Evolutionary conservation across 1,284 basidiomycete species (phyloP).

Genomic region (Leccinum ponderosum): DNA sequence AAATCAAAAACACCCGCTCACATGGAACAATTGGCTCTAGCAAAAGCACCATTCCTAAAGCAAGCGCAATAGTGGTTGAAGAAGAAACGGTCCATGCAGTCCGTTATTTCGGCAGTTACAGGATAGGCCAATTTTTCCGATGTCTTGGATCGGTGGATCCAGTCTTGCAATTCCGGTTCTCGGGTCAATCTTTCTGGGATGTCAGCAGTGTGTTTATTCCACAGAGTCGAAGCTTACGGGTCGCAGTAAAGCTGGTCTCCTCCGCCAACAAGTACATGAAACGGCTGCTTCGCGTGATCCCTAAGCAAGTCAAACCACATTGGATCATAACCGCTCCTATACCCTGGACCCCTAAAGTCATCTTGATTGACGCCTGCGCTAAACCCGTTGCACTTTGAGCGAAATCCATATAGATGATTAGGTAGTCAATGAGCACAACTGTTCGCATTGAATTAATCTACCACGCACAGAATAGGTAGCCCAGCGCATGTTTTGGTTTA

Average conservation of each 20-base stretch:
- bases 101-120: constrained; percentile 73
- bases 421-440: background rate
- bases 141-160: constrained; percentile 71
- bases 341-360: constrained; percentile 75
- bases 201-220: constrained; percentile 1
- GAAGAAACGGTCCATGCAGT: constrained; percentile 85
- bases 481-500: constrained; percentile 88
- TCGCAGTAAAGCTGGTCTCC: constrained; percentile 87
- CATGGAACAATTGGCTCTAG: constrained; percentile 92
- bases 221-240: constrained; percentile 40
- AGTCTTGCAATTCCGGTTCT: constrained; percentile 80
- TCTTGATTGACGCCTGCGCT: constrained; percentile 78
- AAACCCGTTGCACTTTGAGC: constrained; percentile 77
- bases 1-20: constrained; percentile 40
- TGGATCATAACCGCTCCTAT: constrained; percentile 80
- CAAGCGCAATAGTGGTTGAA: constrained; percentile 90
- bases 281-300: constrained; percentile 79
- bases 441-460: constrained; percentile 19
- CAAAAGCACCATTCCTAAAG: constrained; percentile 91
- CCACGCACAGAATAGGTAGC: constrained; percentile 80
- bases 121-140: constrained; percentile 63
- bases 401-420: background rate
- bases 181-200: constrained; percentile 52
- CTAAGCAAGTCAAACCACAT: constrained; percentile 91
- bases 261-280: constrained; percentile 84